Conservation (phyloP, 371 early-diverging fungal species). For the Chytridium lagenaria region DNA sequence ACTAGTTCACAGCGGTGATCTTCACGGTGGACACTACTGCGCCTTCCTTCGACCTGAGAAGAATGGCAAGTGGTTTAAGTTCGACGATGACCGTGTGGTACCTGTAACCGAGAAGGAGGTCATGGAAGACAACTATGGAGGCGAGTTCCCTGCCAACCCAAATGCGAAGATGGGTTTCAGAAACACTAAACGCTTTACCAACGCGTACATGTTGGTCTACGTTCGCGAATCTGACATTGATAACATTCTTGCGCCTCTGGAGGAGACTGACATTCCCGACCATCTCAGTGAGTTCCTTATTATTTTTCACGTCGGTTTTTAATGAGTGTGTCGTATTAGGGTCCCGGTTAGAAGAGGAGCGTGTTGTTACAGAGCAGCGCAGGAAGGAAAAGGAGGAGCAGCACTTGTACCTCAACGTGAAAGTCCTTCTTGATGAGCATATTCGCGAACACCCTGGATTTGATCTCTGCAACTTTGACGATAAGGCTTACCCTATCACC, state of each 20-base stretch:
- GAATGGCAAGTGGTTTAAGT: constrained; percentile 89
- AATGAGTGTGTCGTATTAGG: constrained; percentile 45
- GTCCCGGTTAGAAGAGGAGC: constrained; percentile 66
- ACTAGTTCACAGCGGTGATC: constrained; percentile 96
- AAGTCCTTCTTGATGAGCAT: constrained; percentile 68
- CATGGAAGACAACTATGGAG: constrained; percentile 96
- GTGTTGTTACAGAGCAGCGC: constrained; percentile 58
- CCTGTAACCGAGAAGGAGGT: constrained; percentile 88
- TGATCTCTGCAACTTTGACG: constrained; percentile 79
- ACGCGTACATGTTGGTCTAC: constrained; percentile 98
- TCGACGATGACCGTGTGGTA: constrained; percentile 97
- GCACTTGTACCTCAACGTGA: constrained; percentile 69
- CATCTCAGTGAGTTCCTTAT: constrained; percentile 65
- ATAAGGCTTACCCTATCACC: constrained; percentile 41
- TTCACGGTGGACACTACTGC: constrained; percentile 98
- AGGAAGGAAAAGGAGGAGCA: constrained; percentile 73
- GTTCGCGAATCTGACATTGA: constrained; percentile 79
- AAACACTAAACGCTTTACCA: constrained; percentile 78
- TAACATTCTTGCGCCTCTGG: constrained; percentile 72
- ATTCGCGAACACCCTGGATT: constrained; percentile 77
- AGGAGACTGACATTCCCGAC: constrained; percentile 74
- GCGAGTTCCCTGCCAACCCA: constrained; percentile 59
- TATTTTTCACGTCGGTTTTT: constrained; percentile 6
- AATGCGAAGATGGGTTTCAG: constrained; percentile 34
- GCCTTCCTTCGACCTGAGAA: constrained; percentile 84